Evolutionary conservation across 352 stramenopile genomes (phyloP).

Genomic region (Phytopythium aichiense): DNA sequence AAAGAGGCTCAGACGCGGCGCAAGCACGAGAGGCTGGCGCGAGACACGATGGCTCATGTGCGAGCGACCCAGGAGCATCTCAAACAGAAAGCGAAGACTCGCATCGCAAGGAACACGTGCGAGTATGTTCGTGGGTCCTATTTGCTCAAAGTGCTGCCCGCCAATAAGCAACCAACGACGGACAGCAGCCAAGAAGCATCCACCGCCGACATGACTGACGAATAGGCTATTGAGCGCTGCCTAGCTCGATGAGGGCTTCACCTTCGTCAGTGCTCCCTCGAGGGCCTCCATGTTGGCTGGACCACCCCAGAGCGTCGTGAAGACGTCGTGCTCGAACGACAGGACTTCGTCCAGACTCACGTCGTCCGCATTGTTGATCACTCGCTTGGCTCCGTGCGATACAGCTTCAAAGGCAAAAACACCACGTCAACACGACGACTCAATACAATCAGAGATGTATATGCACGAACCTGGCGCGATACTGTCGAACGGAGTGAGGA

Average conservation of each 20-base stretch:
- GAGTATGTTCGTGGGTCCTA: slow-evolving; percentile 43
- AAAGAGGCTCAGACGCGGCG: slow-evolving; percentile 5
- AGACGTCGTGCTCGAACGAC: slow-evolving; percentile 59
- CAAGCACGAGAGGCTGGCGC: slow-evolving; percentile 2
- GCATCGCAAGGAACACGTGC: slow-evolving; percentile 18
- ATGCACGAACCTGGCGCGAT: slow-evolving; percentile 40
- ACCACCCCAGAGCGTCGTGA: slow-evolving; percentile 68
- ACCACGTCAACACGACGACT: not conserved
- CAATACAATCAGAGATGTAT: not conserved
- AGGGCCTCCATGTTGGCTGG: slow-evolving; percentile 71
- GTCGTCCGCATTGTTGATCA: slow-evolving; percentile 71
- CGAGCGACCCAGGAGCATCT: slow-evolving; percentile 18
- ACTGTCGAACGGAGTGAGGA: slow-evolving; percentile 46
- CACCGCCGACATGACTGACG: not conserved
- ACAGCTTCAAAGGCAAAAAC: slow-evolving; percentile 35
- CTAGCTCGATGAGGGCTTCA: slow-evolving; percentile 1
- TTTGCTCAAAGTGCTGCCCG: slow-evolving; percentile 22
- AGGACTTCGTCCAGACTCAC: slow-evolving; percentile 57
- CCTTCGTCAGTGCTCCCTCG: slow-evolving; percentile 33
- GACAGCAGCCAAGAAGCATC: not conserved
- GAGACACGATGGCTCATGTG: slow-evolving; percentile 7
- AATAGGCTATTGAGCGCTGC: not conserved
- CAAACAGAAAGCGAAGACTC: slow-evolving; percentile 18
- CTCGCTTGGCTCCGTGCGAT: slow-evolving; percentile 60
- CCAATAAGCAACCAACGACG: not conserved